Base-by-base conservation (phyloP, 768 basidiomycete genomes). In the Agrocybe praecox region DNA sequence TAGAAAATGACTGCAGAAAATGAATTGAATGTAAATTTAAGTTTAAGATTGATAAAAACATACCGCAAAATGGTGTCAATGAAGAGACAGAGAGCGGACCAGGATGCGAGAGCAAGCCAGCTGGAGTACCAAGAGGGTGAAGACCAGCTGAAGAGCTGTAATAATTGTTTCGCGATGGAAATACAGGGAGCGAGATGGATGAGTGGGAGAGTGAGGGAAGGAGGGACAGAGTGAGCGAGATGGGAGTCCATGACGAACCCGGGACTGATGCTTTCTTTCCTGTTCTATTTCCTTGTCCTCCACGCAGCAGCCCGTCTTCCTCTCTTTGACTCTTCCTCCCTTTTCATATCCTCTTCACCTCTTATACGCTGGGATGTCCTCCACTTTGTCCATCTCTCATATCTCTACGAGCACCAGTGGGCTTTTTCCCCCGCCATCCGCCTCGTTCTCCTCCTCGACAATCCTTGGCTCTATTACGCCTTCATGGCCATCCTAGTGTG, bases 351-450 rank as follows among this genome's bases (percentile, higher is more conserved):
- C 26, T 49, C 17, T 49, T 55, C 14, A 34, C 68, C 71, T 8
- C 67, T 86, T 2, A 74, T 94, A 10, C 84, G 94, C 62, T 99
- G 96, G 97, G 96, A 98, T 67, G 78, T 79, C 2, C 81, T 98
- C 61, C 89, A 97, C 71, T 98, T 94, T 69, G 62, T 76, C 6
- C 79, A 82, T 63, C 83, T 93, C 52, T 91, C 93, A 46, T 82
- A 82, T 61, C 62, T 72, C 24, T 86, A 84, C 67, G 96, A 98
- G 67, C 82, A 96, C 63, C 79, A 92, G 61, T 91, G 90, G 82
- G 96, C 96, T 0, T 98, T 94, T 70, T 81, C 94, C 59, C 90
- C 92, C 2, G 92, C 83, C 5, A 70, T 83, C 22, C 82, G 91
- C 2, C 64, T 74, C 11, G 48, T 90, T 49, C 79, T 93, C 70